A percentile compares a stretch with the other conserved stretches of the same genome.
These are phyloP conservation scores for Juncus inflexus DNA, from an alignment of 176 grass and related monocot species.

Conservation along the genomic window DNA sequence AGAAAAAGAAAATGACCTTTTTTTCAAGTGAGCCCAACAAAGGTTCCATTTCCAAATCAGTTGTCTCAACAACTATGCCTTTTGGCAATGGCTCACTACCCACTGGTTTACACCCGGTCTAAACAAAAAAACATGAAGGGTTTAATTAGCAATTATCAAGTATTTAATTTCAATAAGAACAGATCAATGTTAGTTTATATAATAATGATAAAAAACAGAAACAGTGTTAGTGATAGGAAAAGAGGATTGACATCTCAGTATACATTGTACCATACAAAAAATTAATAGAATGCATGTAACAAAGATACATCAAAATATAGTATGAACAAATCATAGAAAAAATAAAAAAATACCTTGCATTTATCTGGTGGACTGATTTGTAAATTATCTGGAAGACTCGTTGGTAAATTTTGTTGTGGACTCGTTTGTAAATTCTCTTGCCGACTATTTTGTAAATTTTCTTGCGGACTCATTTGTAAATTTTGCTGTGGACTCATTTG, in stretches of 20 bases:
- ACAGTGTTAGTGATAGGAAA: too few relatives aligned
- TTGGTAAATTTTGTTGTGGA: not conserved
- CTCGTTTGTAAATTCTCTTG: not conserved
- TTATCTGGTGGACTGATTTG: not conserved
- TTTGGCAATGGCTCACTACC: conserved; percentile 73
- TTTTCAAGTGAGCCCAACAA: conserved; percentile 42
- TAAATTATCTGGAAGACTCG: not conserved
- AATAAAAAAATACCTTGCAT: conserved; percentile 23
- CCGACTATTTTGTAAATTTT: not conserved
- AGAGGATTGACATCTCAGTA: too few relatives aligned
- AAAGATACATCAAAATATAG: not conserved
- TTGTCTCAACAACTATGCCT: conserved; percentile 62
- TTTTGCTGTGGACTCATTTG: not conserved
- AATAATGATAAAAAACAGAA: too few relatives aligned
- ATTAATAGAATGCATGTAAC: not conserved
- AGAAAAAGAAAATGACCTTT: conserved; percentile 18
- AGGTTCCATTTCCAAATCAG: conserved; percentile 67
- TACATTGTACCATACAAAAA: too few relatives aligned
- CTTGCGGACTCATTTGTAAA: not conserved
- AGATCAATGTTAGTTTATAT: too few relatives aligned
- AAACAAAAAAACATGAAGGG: conserved; percentile 10
- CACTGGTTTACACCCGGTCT: conserved; percentile 44
- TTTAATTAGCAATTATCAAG: too few relatives aligned
- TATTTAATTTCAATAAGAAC: too few relatives aligned
- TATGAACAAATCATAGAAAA: not conserved